Percentiles rank a stretch among this genome's conserved stretches.
Conservation (phyloP, 2,329 filamentous ascomycete species). For the Pyrenochaeta sp. region DNA sequence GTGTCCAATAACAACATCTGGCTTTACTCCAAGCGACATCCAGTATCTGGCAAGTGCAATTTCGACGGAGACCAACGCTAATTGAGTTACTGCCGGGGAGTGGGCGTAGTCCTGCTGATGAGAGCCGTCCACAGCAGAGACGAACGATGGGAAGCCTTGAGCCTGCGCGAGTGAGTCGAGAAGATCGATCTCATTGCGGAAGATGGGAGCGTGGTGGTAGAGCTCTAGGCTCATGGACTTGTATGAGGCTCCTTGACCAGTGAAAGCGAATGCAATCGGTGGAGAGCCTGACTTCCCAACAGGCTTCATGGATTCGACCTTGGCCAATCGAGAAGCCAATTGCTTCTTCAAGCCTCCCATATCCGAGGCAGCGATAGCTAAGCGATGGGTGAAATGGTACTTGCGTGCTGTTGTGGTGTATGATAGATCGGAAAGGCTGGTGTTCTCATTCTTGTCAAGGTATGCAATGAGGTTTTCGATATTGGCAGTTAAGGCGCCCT, state of each 20-base stretch:
- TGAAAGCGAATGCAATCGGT: constrained; percentile 50
- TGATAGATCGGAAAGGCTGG: constrained; percentile 13
- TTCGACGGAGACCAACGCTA: constrained; percentile 52
- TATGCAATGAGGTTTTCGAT: constrained; percentile 5
- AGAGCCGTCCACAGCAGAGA: constrained; percentile 9
- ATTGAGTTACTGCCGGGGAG: constrained; percentile 42
- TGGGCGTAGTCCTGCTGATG: neutral
- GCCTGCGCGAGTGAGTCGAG: constrained; percentile 39
- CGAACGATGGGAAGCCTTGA: constrained; percentile 47
- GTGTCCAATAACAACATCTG: constrained; percentile 29
- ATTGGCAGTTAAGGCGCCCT: constrained; percentile 7
- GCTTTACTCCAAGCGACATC: constrained; percentile 19
- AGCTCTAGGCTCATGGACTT: constrained; percentile 22
- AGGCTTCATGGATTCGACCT: constrained; percentile 3
- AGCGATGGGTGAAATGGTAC: constrained; percentile 26
- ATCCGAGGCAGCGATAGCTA: constrained; percentile 5
- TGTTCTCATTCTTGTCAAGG: constrained; percentile 3
- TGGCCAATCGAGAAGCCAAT: neutral
- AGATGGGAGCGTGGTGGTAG: constrained; percentile 28
- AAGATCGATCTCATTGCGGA: constrained; percentile 40
- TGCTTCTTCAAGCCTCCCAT: constrained; percentile 9
- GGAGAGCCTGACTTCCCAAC: constrained; percentile 10
- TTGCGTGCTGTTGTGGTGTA: constrained; percentile 35
- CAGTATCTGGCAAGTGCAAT: constrained; percentile 42
- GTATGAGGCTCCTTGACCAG: constrained; percentile 49